Evolutionary conservation across 148 eudicot genomes (phyloP).

Genomic region (Fallopia convolvulus): DNA sequence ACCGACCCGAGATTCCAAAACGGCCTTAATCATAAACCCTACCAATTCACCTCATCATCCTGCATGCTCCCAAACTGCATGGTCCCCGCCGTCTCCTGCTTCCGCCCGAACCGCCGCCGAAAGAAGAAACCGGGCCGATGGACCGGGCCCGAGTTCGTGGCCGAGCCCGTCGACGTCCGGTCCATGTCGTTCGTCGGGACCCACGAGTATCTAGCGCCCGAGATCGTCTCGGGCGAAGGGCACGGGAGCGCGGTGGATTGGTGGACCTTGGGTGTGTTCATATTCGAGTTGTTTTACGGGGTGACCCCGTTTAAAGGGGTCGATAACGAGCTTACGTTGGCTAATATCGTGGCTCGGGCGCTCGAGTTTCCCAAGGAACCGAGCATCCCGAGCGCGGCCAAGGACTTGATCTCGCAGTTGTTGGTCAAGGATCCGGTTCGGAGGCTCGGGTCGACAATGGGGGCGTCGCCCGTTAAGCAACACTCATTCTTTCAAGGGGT

Average conservation of each 20-base stretch:
- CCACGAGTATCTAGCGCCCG: slow-evolving; percentile 95
- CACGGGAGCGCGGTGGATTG: slow-evolving; percentile 99
- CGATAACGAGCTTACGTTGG: slow-evolving; percentile 81
- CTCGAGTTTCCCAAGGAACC: slow-evolving; percentile 95
- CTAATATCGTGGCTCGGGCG: slow-evolving; percentile 91
- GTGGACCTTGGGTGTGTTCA: slow-evolving; percentile 93
- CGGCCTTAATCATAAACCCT: slow-evolving; percentile 2
- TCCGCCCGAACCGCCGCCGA: slow-evolving; percentile 42
- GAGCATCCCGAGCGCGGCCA: slow-evolving; percentile 46
- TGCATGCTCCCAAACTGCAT: slow-evolving; percentile 61
- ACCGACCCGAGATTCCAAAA: slow-evolving; percentile 1
- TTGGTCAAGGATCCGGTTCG: slow-evolving; percentile 67
- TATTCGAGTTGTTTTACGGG: slow-evolving; percentile 73
- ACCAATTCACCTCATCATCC: slow-evolving; percentile 44
- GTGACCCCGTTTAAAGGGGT: slow-evolving; percentile 82
- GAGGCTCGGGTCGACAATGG: slow-evolving; percentile 71
- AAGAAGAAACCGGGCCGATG: slow-evolving; percentile 46
- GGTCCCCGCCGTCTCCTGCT: slow-evolving; percentile 17
- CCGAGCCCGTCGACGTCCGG: slow-evolving; percentile 81
- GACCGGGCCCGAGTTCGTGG: slow-evolving; percentile 57
- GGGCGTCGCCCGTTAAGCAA: slow-evolving; percentile 68
- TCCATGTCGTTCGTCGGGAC: slow-evolving; percentile 99
- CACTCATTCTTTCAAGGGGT: slow-evolving; percentile 79
- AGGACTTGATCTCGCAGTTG: slow-evolving; percentile 62
- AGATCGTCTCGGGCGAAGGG: slow-evolving; percentile 92